Evolutionary conservation across 2,329 filamentous ascomycete genomes (phyloP), one percentile per base, ranked within the genome.

Genomic region (Penicillium sp.): DNA sequence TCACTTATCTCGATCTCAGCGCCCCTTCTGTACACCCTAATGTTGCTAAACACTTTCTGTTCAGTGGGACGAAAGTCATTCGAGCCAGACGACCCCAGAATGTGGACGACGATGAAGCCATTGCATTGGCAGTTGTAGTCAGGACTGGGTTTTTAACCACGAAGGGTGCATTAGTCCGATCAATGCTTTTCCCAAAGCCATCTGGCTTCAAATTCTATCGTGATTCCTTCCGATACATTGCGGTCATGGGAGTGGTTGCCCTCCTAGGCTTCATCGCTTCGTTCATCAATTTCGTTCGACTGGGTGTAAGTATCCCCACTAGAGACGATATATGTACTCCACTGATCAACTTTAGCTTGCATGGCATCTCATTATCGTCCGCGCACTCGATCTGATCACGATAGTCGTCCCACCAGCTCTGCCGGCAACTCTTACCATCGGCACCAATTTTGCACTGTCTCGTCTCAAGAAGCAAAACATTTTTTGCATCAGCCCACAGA

Each of bases 151-250:
- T 98, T 72, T 95, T 95, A 67, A 98, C 93, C 0, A 98, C 93
- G 1, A 98, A 98, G 68, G 93, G 93, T 23, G 89, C 93, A 8
- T 76, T 98, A 15, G 90, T 98, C 51, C 87, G 93, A 23, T 97
- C 93, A 0, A 98, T 98, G 92, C 80, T 98, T 32, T 98, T 98
- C 66, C 95, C 93, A 0, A 98, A 98, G 65, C 93, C 93, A 1
- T 95, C 92, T 0, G 92, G 92, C 0, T 98, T 98, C 81, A 97
- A 95, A 64, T 98, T 98, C 67, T 98, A 98, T 69, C 83, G 89
- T 37, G 93, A 98, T 69, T 96, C 92, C 0, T 98, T 98, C 73
- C 84, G 91, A 20, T 98, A 98, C 68, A 97, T 98, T 52, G 90
- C 88, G 3, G 93, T 98, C 52, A 98, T 98, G 93, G 92, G 81